Evolutionary conservation across 208 protist genomes (phyloP), one percentile per base, ranked within the genome.

Genomic region (Tritrichomonas foetus): DNA sequence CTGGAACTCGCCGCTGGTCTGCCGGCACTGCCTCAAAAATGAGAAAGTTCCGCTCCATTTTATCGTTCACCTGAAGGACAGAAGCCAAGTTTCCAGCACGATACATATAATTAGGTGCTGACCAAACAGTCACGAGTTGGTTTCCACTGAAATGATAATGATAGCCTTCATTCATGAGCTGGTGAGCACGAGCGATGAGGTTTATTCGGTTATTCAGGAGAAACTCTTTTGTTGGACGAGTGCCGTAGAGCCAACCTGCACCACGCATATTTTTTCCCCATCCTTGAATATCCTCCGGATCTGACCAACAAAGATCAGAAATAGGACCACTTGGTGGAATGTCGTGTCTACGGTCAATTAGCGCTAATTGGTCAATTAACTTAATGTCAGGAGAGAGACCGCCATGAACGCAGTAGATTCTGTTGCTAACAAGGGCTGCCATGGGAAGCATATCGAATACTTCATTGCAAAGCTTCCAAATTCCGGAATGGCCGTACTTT

Each of bases 391-490:
- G 97, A 9, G 97, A 97, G 16, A 98, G 94, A 47, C 97, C 97
- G 69, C 97, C 97, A 93, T 98, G 97, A 61, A 98, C 97, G 94
- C 97, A 98, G 13, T 98, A 93, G 13, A 98, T 94, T 47, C 66
- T 27, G 3, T 94, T 93, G 66, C 94, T 93, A 64, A 95, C 75
- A 0, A 99, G 94, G 57, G 98, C 99, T 33, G 97, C 97, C 8
- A 99, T 96, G 16, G 98, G 97, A 27, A 99, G 96, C 94, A 99
- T 99, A 95, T 99, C 99, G 94, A 99, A 99, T 27, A 99, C 97
- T 94, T 99, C 98, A 1, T 98, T 99, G 96, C 98, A 99, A 78
- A 97, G 97, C 93, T 96, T 97, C 99, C 99, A 92, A 47, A 94
- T n/a, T 98, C 98, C 93, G 98, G 96, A 84, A 99, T 96, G 94